Evolutionary conservation across 2,329 filamentous ascomycete species (phyloP).

Genomic region (Alternaria sp.): DNA sequence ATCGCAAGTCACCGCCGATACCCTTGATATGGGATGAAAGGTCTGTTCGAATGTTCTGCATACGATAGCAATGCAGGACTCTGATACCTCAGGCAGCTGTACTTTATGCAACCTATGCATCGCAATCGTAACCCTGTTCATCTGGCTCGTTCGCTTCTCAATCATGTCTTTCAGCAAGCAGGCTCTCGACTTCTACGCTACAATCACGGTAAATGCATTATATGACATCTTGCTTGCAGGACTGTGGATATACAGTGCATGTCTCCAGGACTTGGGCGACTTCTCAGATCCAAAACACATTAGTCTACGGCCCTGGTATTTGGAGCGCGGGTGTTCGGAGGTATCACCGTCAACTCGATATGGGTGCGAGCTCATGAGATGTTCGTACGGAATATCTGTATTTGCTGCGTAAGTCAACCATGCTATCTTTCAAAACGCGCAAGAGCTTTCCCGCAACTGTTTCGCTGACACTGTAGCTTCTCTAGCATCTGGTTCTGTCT

Average conservation of each 20-base stretch:
- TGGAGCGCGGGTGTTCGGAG: slow-evolving; percentile 21
- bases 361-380: slow-evolving; percentile 15
- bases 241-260: slow-evolving; percentile 26
- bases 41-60: background rate
- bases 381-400: slow-evolving; percentile 18
- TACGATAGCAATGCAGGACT: background rate
- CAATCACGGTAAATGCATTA: slow-evolving; percentile 20
- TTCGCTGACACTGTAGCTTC: background rate
- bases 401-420: slow-evolving; percentile 22
- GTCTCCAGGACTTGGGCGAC: slow-evolving; percentile 22
- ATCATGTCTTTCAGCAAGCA: slow-evolving; percentile 14
- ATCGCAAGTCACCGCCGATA: slow-evolving; percentile 21
- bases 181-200: slow-evolving; percentile 18
- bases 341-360: slow-evolving; percentile 2
- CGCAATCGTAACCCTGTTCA: slow-evolving; percentile 19
- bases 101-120: slow-evolving; percentile 20
- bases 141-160: slow-evolving; percentile 23
- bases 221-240: slow-evolving; percentile 28
- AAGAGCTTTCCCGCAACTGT: background rate
- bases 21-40: slow-evolving; percentile 32
- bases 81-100: slow-evolving; percentile 12
- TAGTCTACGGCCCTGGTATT: slow-evolving; percentile 29
- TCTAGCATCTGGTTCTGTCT: slow-evolving; percentile 23
- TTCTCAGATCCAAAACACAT: slow-evolving; percentile 26
- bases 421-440: too few relatives aligned